Evolutionary conservation across 2,329 filamentous ascomycete genomes (phyloP).

Genomic region (Trichoderma citrinoviride): DNA sequence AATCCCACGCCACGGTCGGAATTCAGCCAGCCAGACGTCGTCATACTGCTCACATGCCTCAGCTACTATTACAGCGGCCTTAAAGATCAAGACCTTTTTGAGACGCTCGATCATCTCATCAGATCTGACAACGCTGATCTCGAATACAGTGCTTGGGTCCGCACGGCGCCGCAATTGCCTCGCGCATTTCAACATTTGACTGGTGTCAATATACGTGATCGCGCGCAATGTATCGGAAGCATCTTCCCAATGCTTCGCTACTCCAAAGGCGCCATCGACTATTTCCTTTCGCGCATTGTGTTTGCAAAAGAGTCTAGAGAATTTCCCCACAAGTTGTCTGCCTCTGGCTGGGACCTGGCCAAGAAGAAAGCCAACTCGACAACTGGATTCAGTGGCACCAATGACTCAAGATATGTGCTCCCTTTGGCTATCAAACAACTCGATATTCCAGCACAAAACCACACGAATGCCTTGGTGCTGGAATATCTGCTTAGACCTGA

Average conservation of each 20-base stretch:
- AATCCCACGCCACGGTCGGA: slow-evolving; percentile 54
- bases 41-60: slow-evolving; percentile 54
- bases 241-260: slow-evolving; percentile 51
- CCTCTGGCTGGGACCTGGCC: slow-evolving; percentile 67
- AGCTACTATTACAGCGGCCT: slow-evolving; percentile 59
- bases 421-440: slow-evolving; percentile 56
- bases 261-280: slow-evolving; percentile 58
- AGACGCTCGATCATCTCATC: slow-evolving; percentile 46
- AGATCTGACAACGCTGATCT: slow-evolving; percentile 50
- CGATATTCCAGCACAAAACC: slow-evolving; percentile 52
- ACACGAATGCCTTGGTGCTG: slow-evolving; percentile 68
- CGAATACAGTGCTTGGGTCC: slow-evolving; percentile 53
- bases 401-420: slow-evolving; percentile 58
- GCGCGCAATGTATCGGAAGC: slow-evolving; percentile 44
- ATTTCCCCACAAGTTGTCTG: slow-evolving; percentile 60
- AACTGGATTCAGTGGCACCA: slow-evolving; percentile 69
- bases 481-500: slow-evolving; percentile 54
- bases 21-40: slow-evolving; percentile 61
- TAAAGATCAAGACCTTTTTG: slow-evolving; percentile 46
- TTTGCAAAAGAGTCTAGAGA: slow-evolving; percentile 63
- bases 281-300: slow-evolving; percentile 56
- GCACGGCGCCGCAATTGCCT: slow-evolving; percentile 35
- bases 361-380: slow-evolving; percentile 46
- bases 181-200: slow-evolving; percentile 40
- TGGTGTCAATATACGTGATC: slow-evolving; percentile 60